Conservation (phyloP, 2,329 filamentous ascomycete genomes). For the Monilinia fructigena region DNA sequence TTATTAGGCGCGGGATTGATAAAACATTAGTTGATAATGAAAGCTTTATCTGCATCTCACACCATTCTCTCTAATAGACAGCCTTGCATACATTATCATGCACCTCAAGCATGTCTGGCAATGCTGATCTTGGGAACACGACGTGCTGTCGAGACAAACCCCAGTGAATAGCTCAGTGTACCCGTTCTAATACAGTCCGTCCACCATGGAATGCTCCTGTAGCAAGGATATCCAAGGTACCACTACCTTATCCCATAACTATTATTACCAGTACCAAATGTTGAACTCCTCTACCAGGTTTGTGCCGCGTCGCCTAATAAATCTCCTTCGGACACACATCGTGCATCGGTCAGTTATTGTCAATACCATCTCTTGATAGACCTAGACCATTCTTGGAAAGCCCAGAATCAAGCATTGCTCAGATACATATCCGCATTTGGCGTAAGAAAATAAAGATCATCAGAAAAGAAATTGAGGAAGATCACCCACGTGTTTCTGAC, state of each 20-base stretch:
- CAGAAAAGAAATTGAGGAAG: slow-evolving; percentile 14
- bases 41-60: not conserved
- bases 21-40: not conserved
- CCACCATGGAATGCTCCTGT: slow-evolving; percentile 10
- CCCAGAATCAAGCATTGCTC: slow-evolving; percentile 16
- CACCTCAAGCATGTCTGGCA: slow-evolving; percentile 20
- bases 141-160: slow-evolving; percentile 19
- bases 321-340: slow-evolving; percentile 23
- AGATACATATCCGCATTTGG: slow-evolving; percentile 20
- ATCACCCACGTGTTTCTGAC: slow-evolving; percentile 8
- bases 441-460: slow-evolving; percentile 20
- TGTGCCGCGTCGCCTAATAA: slow-evolving; percentile 24
- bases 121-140: slow-evolving; percentile 24
- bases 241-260: slow-evolving; percentile 18
- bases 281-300: slow-evolving; percentile 17
- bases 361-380: slow-evolving; percentile 16
- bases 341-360: slow-evolving; percentile 19
- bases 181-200: slow-evolving; percentile 1
- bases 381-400: slow-evolving; percentile 15
- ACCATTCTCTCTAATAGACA: slow-evolving; percentile 7
- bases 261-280: slow-evolving; percentile 21
- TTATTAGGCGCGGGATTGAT: slow-evolving; percentile 11
- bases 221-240: slow-evolving; percentile 24
- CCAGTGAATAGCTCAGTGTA: slow-evolving; percentile 18
- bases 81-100: slow-evolving; percentile 26